Percentiles rank a stretch among this genome's conserved stretches.
These are phyloP conservation scores for Ustilago bromivora DNA, from an alignment of 1,284 basidiomycete genomes.

Conservation along the genomic window DNA sequence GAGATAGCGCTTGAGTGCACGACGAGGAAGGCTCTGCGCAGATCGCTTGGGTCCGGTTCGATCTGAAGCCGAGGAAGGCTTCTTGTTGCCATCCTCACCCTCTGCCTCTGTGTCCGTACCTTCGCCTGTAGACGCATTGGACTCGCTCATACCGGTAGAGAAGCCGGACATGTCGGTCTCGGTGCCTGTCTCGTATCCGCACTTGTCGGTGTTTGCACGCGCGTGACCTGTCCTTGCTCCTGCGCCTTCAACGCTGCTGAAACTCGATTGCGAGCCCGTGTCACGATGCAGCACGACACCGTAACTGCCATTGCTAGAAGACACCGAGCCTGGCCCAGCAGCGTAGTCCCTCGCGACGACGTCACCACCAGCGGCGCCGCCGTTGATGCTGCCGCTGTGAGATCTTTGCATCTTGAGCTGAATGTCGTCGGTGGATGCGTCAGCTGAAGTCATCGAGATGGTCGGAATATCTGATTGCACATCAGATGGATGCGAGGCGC, in stretches of 20 bases:
- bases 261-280: constrained; percentile 35
- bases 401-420: constrained; percentile 12
- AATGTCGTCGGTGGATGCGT: constrained; percentile 17
- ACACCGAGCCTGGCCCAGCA: constrained; percentile 6
- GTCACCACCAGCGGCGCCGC: not conserved
- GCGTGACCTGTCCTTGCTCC: not conserved
- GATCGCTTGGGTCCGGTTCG: constrained; percentile 45
- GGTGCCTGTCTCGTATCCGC: constrained; percentile 48
- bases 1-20: constrained; percentile 92
- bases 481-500: constrained; percentile 31
- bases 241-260: constrained; percentile 35
- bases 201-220: constrained; percentile 17
- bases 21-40: constrained; percentile 76
- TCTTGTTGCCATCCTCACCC: constrained; percentile 7
- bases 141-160: constrained; percentile 42
- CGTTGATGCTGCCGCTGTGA: constrained; percentile 6
- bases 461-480: constrained; percentile 38
- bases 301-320: constrained; percentile 12
- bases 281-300: constrained; percentile 18
- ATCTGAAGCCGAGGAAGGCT: not conserved
- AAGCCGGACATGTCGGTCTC: constrained; percentile 52
- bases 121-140: constrained; percentile 39
- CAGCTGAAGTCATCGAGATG: constrained; percentile 45
- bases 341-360: constrained; percentile 32
- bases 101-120: constrained; percentile 42